Conservation (phyloP, 1,139 yeast species). For the Candida mesenterica region DNA sequence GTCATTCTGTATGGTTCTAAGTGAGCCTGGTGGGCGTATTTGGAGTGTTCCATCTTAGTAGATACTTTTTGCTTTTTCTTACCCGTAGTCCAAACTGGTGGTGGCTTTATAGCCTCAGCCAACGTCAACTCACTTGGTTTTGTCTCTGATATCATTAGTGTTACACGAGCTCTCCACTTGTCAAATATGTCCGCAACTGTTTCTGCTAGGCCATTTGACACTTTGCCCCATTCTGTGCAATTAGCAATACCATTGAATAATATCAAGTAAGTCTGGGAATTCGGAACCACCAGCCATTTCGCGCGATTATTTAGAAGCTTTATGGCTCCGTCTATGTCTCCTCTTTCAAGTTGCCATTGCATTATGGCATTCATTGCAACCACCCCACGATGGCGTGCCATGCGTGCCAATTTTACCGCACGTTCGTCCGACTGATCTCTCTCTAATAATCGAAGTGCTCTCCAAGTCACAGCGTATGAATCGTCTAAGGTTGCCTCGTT, state of each 20-base stretch:
- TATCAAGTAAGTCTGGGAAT: constrained; percentile 54
- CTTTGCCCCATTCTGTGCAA: constrained; percentile 34
- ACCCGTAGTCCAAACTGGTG: not conserved
- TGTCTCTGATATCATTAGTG: constrained; percentile 2
- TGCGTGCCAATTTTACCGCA: constrained; percentile 51
- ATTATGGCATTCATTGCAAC: constrained; percentile 63
- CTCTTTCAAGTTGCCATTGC: constrained; percentile 44
- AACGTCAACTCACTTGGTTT: constrained; percentile 4
- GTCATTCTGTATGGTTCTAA: constrained; percentile 8
- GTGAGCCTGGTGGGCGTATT: constrained; percentile 4
- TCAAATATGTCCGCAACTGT: constrained; percentile 27
- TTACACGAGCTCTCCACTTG: constrained; percentile 11
- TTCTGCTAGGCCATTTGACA: constrained; percentile 20
- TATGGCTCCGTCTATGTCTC: constrained; percentile 44
- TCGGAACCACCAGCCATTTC: constrained; percentile 57
- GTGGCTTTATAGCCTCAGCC: constrained; percentile 1
- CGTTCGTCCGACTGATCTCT: constrained; percentile 46
- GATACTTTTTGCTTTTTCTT: constrained; percentile 2
- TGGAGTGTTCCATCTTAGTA: constrained; percentile 3
- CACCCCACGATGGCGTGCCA: constrained; percentile 49
- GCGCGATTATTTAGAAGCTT: constrained; percentile 52
- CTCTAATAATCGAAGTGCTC: constrained; percentile 49
- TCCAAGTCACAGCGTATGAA: constrained; percentile 52
- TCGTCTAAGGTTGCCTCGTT: constrained; percentile 56
- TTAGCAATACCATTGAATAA: constrained; percentile 58